Evolutionary conservation across 2,329 filamentous ascomycete species (phyloP).

Genomic region (Pseudogymnoascus sp.): DNA sequence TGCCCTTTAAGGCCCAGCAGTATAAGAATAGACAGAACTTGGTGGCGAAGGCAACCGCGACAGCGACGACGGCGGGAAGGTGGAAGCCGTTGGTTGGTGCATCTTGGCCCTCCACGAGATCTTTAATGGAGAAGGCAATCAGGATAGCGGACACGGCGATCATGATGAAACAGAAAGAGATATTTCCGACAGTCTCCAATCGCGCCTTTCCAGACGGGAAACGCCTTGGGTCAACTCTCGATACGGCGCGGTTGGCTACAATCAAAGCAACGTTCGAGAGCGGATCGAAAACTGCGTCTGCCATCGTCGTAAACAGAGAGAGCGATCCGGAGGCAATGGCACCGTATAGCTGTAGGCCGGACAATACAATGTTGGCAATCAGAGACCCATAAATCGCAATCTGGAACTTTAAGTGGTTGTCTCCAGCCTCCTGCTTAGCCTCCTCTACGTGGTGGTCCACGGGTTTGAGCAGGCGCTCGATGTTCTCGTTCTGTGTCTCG

Average conservation of each 20-base stretch:
- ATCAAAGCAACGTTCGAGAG: constrained; percentile 83
- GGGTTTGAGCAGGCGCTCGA: constrained; percentile 81
- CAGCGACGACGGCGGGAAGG: constrained; percentile 76
- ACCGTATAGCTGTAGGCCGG: constrained; percentile 78
- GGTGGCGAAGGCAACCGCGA: constrained; percentile 73
- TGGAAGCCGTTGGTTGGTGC: constrained; percentile 58
- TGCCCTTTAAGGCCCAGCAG: constrained; percentile 84
- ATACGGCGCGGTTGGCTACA: constrained; percentile 78
- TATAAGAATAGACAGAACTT: constrained; percentile 82
- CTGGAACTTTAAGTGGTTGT: constrained; percentile 70
- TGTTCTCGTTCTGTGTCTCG: constrained; percentile 84
- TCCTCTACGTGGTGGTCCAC: constrained; percentile 84
- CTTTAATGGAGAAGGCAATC: constrained; percentile 75
- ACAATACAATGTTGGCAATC: constrained; percentile 70
- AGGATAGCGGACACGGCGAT: constrained; percentile 83
- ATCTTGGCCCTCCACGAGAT: constrained; percentile 49
- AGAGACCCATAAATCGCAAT: constrained; percentile 63
- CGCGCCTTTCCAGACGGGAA: constrained; percentile 91
- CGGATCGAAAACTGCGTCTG: constrained; percentile 89
- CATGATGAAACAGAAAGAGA: constrained; percentile 95
- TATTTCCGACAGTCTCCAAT: constrained; percentile 92
- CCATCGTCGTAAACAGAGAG: constrained; percentile 95
- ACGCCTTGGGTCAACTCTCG: constrained; percentile 72
- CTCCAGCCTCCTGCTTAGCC: constrained; percentile 65
- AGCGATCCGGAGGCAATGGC: constrained; percentile 82